Percentiles rank a stretch among this genome's conserved stretches.
Conservation (phyloP, 768 basidiomycete species). For the Pluteus cervinus region DNA sequence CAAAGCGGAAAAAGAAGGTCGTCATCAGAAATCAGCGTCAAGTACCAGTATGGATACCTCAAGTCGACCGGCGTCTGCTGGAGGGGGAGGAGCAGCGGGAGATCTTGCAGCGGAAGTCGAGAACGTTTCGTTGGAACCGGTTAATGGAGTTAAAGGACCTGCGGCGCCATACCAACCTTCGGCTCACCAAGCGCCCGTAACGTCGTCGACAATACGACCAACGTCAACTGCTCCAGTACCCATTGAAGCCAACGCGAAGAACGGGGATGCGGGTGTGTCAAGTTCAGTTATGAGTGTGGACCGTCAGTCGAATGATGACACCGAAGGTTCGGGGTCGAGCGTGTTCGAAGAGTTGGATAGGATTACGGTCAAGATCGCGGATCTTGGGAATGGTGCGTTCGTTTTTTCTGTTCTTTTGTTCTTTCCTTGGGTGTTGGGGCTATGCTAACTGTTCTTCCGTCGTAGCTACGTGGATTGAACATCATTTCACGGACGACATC, state of each 20-base stretch:
- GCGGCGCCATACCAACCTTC: too few relatives aligned
- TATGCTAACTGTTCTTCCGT: background rate
- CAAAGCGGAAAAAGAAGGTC: too few relatives aligned
- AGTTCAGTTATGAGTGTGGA: constrained; percentile 29
- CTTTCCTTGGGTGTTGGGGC: constrained; percentile 3
- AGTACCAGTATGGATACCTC: constrained; percentile 11
- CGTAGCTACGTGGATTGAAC: constrained; percentile 81
- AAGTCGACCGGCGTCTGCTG: constrained; percentile 19
- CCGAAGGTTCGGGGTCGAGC: constrained; percentile 20
- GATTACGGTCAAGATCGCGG: constrained; percentile 98
- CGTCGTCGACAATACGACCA: constrained; percentile 17
- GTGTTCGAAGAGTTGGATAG: constrained; percentile 37
- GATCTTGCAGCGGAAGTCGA: constrained; percentile 32
- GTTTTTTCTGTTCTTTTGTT: constrained; percentile 6
- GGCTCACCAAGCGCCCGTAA: constrained; percentile 16
- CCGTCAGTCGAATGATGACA: constrained; percentile 17
- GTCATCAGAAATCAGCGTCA: constrained; percentile 19
- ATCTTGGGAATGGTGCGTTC: constrained; percentile 85
- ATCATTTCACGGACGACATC: constrained; percentile 98
- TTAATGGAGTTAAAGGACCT: constrained; percentile 13
- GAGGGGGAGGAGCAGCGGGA: too few relatives aligned
- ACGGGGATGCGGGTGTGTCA: constrained; percentile 15
- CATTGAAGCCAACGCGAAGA: constrained; percentile 10
- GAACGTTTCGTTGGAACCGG: constrained; percentile 32
- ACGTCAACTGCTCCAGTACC: constrained; percentile 18